phyloP scores from a whole-genome alignment of 176 grass and related monocot species.

The Pontederia crassipes region DNA sequence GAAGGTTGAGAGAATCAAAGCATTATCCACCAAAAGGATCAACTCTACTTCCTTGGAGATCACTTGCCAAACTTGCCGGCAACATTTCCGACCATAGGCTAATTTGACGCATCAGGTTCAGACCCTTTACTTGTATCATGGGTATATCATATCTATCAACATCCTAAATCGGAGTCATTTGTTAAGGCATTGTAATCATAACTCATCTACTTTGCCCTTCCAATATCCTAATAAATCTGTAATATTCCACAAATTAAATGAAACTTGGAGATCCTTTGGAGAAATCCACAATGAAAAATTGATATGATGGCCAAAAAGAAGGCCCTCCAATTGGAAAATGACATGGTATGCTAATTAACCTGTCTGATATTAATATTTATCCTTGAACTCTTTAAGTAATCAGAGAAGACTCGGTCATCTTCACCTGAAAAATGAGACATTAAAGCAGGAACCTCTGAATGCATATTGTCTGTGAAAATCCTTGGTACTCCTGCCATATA shows the following conservation, averaged over 20 bases:
- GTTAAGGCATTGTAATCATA: no score
- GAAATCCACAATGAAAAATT: no score
- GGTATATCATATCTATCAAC: no score
- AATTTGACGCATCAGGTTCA: no score
- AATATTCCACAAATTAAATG: no score
- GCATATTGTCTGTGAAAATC: slow-evolving; percentile 53
- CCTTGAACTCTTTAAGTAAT: slow-evolving; percentile 65
- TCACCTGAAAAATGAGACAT: slow-evolving; percentile 24
- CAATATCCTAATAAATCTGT: no score
- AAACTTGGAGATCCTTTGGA: no score
- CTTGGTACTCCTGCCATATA: no score
- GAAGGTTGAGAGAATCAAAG: slow-evolving; percentile 92
- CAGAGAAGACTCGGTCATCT: slow-evolving; percentile 36
- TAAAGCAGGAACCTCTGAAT: slow-evolving; percentile 29
- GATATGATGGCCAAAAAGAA: no score
- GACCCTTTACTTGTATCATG: no score
- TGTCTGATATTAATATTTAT: slow-evolving; percentile 90
- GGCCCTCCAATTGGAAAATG: background rate
- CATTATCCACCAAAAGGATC: slow-evolving; percentile 51
- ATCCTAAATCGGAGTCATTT: no score
- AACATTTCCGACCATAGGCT: slow-evolving; percentile 61
- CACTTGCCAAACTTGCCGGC: slow-evolving; percentile 91
- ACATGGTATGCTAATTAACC: slow-evolving; percentile 26
- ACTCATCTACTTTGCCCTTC: no score
- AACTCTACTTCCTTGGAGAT: slow-evolving; percentile 66